phyloP scores from a whole-genome alignment of 176 grass and related monocot genomes.

The Eragrostis nindensis region DNA sequence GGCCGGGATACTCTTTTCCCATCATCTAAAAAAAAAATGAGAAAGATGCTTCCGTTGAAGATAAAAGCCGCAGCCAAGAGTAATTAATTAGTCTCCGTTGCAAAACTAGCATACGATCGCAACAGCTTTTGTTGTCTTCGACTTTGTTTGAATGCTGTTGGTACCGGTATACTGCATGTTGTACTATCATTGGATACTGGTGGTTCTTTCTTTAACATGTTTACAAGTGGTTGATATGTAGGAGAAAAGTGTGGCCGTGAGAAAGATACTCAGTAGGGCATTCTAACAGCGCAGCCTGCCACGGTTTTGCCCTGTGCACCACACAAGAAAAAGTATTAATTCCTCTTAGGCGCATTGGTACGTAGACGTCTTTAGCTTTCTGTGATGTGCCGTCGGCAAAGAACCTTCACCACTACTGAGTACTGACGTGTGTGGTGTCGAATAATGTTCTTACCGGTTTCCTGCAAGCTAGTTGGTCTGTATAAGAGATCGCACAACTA shows the following conservation, averaged over 20 bases:
- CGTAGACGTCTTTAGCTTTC: neutral
- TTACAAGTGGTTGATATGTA: neutral
- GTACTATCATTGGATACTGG: neutral
- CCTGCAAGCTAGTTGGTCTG: too few species aligned
- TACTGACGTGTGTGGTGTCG: neutral
- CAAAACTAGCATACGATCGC: conserved; percentile 23
- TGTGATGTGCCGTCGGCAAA: neutral
- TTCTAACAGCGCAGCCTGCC: neutral
- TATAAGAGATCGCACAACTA: neutral
- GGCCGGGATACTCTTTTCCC: too few species aligned
- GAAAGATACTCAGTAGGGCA: neutral
- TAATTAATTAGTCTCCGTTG: neutral
- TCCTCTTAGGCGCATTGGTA: neutral
- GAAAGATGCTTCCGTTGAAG: too few species aligned
- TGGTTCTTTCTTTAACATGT: neutral
- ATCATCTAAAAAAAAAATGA: too few species aligned
- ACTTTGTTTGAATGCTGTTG: conserved; percentile 34
- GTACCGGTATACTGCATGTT: neutral
- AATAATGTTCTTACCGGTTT: neutral
- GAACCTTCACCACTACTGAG: too few species aligned
- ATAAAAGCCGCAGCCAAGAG: neutral
- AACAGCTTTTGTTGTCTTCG: neutral
- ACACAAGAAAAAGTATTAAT: conserved; percentile 22
- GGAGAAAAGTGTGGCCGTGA: neutral
- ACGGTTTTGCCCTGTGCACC: conserved; percentile 3